These are phyloP conservation scores for Lyophyllum semitale DNA, from an alignment of 768 basidiomycete species.

Conservation along the genomic window DNA sequence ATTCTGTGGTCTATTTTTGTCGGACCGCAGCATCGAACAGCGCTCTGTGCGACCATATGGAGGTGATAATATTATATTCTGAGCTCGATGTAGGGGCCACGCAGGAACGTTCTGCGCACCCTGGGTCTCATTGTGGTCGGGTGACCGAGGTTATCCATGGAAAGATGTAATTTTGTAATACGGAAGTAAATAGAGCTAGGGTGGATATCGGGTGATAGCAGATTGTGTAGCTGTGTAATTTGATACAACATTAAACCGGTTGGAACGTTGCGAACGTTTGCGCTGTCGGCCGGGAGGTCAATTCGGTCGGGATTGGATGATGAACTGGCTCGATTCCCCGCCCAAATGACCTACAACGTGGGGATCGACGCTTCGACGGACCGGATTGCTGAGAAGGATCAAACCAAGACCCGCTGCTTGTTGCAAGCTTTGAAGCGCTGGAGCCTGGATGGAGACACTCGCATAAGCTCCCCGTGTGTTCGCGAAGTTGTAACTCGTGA, in stretches of 20 bases:
- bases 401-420: background rate
- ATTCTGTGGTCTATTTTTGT: background rate
- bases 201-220: constrained; percentile 22
- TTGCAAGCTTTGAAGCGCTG: background rate
- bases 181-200: constrained; percentile 14
- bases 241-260: background rate
- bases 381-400: constrained; percentile 16
- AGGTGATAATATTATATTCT: background rate
- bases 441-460: background rate
- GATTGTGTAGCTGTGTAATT: background rate
- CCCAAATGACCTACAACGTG: constrained; percentile 6
- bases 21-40: background rate
- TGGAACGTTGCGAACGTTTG: background rate
- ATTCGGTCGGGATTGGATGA: background rate
- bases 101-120: background rate
- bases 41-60: background rate
- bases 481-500: too few relatives aligned
- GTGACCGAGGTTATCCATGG: constrained; percentile 5
- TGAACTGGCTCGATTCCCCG: constrained; percentile 9
- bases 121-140: background rate
- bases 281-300: background rate
- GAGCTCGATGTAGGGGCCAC: background rate
- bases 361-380: constrained; percentile 16
- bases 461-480: too few relatives aligned
- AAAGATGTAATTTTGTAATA: background rate